Base-by-base conservation (phyloP, 2,329 filamentous ascomycete species). In the Sarocladium kiliense region DNA sequence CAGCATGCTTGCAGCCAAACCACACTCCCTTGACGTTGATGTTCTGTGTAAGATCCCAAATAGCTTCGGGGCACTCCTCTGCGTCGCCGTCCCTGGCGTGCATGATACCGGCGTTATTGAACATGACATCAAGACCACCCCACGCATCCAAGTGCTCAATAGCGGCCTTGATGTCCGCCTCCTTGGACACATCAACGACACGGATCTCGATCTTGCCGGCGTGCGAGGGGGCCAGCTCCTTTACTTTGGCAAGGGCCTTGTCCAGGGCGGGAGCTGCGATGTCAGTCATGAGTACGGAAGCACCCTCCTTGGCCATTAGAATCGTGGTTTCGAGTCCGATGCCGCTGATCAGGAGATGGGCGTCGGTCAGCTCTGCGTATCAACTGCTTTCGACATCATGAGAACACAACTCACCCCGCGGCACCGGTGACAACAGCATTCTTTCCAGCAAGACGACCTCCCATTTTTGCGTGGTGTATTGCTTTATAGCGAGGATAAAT, bases 101-200 rank as follows among this genome's bases (percentile, higher is more conserved):
- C 87, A 91, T 90, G 62, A 90, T 90, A 16, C 87, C 87, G 16
- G 87, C 87, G 63, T 91, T 91, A 76, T 90, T 91, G 79, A 90
- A 90, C 63, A 90, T 85, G 64, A 90, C 77, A 63, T 91, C 87
- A 1, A 87, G 70, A 37, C 87, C 87, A 59, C 87, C 87, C 83
- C 85, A 88, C 23, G 77, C 69, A 64, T 90, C 87, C 30, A 87
- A 71, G 16, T 78, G 73, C 49, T 81, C 80, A 26, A 90, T 75
- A 59, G 83, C 77, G 16, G 79, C 77, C 60, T 83, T 71, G 18
- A 90, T 77, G 21, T 87, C 79, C 27, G 77, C 67, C 66, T 90
- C 87, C 64, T 86, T 87, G 62, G 84, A 85, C 34, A 90, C 87
- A 64, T 91, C 86, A 65, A 81, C 82, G 59, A 80, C 63, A 55